Percentiles rank a stretch among this genome's conserved stretches.
Conservation (phyloP, 192 early-diverging fungal genomes). For the Glomus cerebriforme region DNA sequence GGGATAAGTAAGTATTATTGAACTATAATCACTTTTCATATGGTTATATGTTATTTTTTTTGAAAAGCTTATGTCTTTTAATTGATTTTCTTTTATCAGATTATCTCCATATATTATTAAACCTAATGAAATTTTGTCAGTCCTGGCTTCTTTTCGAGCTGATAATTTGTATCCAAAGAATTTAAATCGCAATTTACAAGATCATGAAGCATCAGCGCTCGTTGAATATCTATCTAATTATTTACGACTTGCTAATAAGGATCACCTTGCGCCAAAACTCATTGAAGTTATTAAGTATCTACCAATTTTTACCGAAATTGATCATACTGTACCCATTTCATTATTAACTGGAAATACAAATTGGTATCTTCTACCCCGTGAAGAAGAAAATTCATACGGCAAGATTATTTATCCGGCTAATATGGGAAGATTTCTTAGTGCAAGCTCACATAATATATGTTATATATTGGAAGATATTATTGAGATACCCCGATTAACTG, state of each 20-base stretch:
- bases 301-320: slow-evolving; percentile 6
- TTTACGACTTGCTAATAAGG: background rate
- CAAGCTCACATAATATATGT: background rate
- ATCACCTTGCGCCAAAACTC: too few species aligned
- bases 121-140: background rate
- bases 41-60: too few species aligned
- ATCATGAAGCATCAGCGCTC: background rate
- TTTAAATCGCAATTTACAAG: background rate
- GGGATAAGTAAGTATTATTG: background rate
- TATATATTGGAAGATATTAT: background rate
- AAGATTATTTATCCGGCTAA: background rate
- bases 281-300: slow-evolving; percentile 17
- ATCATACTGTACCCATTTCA: background rate
- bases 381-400: background rate
- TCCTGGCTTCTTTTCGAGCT: background rate
- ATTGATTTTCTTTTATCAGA: background rate
- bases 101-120: background rate
- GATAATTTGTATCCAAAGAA: background rate
- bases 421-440: background rate
- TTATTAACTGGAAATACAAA: background rate
- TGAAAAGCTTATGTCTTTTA: too few species aligned
- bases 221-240: slow-evolving; percentile 13
- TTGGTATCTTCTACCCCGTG: background rate
- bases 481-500: background rate
- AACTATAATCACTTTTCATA: background rate